phyloP scores from a whole-genome alignment of 495 filamentous ascomycete genomes.

The Geoglossum glabrum region DNA sequence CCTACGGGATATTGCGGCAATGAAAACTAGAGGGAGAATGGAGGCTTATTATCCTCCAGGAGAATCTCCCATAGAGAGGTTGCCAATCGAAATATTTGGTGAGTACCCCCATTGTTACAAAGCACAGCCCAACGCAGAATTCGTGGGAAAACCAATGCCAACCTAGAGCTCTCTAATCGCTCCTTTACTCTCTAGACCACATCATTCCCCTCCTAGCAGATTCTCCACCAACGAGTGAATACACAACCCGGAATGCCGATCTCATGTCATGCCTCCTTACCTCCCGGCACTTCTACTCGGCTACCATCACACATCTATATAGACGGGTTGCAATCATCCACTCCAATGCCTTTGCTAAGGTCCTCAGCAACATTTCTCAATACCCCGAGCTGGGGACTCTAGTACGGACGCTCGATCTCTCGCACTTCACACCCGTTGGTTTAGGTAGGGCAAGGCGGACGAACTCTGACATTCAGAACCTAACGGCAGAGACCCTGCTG shows the following conservation, averaged over 20 bases:
- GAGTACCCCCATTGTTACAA: constrained; percentile 19
- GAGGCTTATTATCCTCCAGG: constrained; percentile 16
- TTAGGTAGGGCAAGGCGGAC: constrained; percentile 62
- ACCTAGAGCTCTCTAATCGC: background rate
- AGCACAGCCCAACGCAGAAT: background rate
- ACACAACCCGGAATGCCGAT: constrained; percentile 63
- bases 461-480: constrained; percentile 59
- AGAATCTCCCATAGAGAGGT: constrained; percentile 36
- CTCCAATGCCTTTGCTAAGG: constrained; percentile 71
- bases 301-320: constrained; percentile 62
- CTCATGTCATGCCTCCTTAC: constrained; percentile 59
- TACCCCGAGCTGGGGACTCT: constrained; percentile 61
- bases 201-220: constrained; percentile 58
- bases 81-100: constrained; percentile 57
- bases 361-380: constrained; percentile 45
- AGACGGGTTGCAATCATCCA: constrained; percentile 70
- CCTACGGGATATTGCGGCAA: background rate
- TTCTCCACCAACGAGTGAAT: constrained; percentile 59
- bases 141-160: background rate
- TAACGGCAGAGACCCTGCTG: constrained; percentile 57
- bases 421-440: constrained; percentile 70
- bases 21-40: background rate
- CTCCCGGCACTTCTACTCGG: constrained; percentile 53
- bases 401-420: constrained; percentile 68
- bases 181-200: constrained; percentile 28